phyloP scores from a whole-genome alignment of 78 protist genomes.

The Capsaspora owczarzaki region DNA sequence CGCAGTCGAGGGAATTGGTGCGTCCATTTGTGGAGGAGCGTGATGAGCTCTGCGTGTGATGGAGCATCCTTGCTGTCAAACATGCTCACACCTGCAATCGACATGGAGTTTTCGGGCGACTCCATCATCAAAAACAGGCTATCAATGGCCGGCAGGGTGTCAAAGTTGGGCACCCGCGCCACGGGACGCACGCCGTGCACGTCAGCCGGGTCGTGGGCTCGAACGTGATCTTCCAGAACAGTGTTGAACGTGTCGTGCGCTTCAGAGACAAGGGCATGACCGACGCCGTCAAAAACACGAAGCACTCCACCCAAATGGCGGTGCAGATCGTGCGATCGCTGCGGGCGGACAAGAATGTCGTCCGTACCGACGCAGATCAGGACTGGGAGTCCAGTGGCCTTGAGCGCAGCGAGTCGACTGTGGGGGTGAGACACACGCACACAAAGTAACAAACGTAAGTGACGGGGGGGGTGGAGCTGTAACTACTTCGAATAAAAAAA shows the following conservation, averaged over 20 bases:
- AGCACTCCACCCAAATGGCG: not conserved
- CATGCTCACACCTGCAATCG: not conserved
- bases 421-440: too few species aligned
- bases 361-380: not conserved
- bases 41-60: not conserved
- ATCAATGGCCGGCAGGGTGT: not conserved
- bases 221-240: not conserved
- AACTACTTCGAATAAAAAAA: too few species aligned
- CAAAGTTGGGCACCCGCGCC: not conserved
- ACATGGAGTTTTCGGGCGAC: not conserved
- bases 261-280: not conserved
- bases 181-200: not conserved
- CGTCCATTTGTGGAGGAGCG: not conserved
- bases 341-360: not conserved
- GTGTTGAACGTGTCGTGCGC: not conserved
- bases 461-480: too few species aligned
- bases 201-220: not conserved
- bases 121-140: not conserved
- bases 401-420: not conserved
- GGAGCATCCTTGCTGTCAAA: not conserved
- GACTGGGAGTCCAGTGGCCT: not conserved
- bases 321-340: not conserved
- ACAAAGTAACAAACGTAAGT: too few species aligned
- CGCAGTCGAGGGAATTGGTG: not conserved
- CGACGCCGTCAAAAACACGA: not conserved